Base-by-base conservation (phyloP, 306 rosid genomes). In the Mucuna pruriens region DNA sequence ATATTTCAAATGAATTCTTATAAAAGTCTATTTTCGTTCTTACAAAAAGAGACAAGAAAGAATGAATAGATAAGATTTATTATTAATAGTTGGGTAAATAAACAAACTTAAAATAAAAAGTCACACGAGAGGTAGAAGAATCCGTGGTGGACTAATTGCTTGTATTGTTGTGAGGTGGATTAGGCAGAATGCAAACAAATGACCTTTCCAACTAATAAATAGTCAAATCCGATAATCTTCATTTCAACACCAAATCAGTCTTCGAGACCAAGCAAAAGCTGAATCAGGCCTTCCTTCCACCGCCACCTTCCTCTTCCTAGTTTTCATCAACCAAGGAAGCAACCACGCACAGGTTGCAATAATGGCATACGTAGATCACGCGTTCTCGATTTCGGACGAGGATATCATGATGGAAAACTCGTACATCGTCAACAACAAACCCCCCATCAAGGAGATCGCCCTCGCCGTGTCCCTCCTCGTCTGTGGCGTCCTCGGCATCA, bases 321-420 rank as follows among this genome's bases (percentile, higher is more conserved):
- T 29, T 29, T 29, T 29, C 26, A 9, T 60, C 8, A 1, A 29
- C 31, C 31, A 29, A 29, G 31, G 31, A 29, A 29, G 31, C 31
- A 29, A 29, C 31, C 2, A 68, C 34, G 25, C 38, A 22, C 13
- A 25, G 74, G 51, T 33, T 11, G 4, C 3, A 29, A 38, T 25
- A 31, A 93, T 93, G 98, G 97, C 97, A 34, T 93, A 96, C 12
- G 98, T 96, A 1, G 99, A 96, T 85, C 98, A 96, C 79, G 97
- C 99, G 0, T 96, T 96, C 78, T 96, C 99, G 57, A 96, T 96
- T 31, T 82, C 98, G 1, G 99, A 96, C 78, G 99, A 96, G 77
- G 99, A 96, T 83, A 81, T 95, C 60, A 93, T 96, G 97, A 84
- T 96, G 87, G 99, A 71, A 80, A 83, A 89, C 23, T 89, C 99